A percentile compares a stretch with the other conserved stretches of the same genome.
Conservation (phyloP, 1,139 yeast genomes). For the Pichia inconspicua region DNA sequence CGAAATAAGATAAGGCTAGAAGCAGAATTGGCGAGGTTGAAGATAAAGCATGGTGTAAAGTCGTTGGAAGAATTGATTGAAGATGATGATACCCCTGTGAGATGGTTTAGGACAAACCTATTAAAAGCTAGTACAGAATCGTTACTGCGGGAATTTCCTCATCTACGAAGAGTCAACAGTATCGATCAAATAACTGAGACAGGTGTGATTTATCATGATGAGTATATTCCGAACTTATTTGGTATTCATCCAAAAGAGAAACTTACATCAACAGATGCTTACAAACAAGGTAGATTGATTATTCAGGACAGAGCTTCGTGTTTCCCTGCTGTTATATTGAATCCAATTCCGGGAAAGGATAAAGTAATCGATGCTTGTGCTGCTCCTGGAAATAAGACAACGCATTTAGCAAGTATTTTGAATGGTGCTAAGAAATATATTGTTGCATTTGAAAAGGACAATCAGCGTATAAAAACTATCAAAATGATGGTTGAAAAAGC, state of each 20-base stretch:
- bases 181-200: conserved; percentile 38
- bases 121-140: conserved; percentile 39
- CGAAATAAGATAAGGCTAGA: conserved; percentile 70
- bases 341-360: conserved; percentile 45
- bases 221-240: conserved; percentile 61
- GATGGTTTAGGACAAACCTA: conserved; percentile 82
- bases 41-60: conserved; percentile 56
- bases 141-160: conserved; percentile 38
- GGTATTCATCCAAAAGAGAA: conserved; percentile 76
- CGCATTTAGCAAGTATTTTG: conserved; percentile 72
- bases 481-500: conserved; percentile 75
- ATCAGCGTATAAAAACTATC: conserved; percentile 61
- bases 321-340: conserved; percentile 81
- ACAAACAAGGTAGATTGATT: conserved; percentile 67
- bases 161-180: conserved; percentile 41
- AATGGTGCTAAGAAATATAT: conserved; percentile 35
- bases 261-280: conserved; percentile 57
- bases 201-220: conserved; percentile 64
- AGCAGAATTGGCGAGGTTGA: conserved; percentile 74
- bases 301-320: conserved; percentile 97
- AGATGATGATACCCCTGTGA: conserved; percentile 67
- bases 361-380: conserved; percentile 87
- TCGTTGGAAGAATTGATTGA: conserved; percentile 41
- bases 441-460: conserved; percentile 83
- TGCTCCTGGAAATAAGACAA: conserved; percentile 97